Base-by-base conservation (phyloP, 108 stramenopile species). In the Skeletonema costatum region DNA sequence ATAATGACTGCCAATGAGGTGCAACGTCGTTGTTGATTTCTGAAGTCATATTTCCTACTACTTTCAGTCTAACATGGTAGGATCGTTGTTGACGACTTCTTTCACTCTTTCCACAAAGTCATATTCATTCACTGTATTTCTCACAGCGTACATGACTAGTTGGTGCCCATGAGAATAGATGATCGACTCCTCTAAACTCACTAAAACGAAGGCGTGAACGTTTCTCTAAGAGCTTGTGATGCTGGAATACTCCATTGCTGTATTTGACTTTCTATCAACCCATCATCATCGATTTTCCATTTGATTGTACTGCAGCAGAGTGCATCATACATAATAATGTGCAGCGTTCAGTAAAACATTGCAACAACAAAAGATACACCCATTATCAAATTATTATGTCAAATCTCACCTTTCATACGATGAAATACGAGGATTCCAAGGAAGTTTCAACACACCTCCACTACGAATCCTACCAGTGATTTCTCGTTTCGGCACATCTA, bases 201-300 rank as follows among this genome's bases (percentile, higher is more conserved):
- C 39, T 41, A 46, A 46, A 46, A 68, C 1, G 77, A 61, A 19
- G 86, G 88, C 12, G 86, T 85, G 51, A 89, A 87, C 14, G 78
- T 85, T 74, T 89, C 86, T 66, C 39, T 46, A 51, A 89, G 60
- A 30, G 88, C 88, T 35, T 86, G 35, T 1, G 68, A 68, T 12
- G 86, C 66, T 0, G 75, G 58, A 67, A 87, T 86, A 62, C 61
- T 83, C 88, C 86, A 89, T 17, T 66, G 71, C 46, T 89, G 88
- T 44, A 53, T 70, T 64, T 89, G 88, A 62, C 71, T 38, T 11
- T 72, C 62, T 12, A 88, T 73, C 66, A 86, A 67, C 13, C 85
- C 85, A 10, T 78, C 68, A n/a, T 79, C 56, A 71, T 77, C 83
- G 30, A 89, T 53, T 16, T 60, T 60, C 46, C 85, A 89, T 17